A percentile compares a stretch with the other conserved stretches of the same genome.
phyloP scores from a whole-genome alignment of 2,329 filamentous ascomycete species.

The Xylariaceae sp. region DNA sequence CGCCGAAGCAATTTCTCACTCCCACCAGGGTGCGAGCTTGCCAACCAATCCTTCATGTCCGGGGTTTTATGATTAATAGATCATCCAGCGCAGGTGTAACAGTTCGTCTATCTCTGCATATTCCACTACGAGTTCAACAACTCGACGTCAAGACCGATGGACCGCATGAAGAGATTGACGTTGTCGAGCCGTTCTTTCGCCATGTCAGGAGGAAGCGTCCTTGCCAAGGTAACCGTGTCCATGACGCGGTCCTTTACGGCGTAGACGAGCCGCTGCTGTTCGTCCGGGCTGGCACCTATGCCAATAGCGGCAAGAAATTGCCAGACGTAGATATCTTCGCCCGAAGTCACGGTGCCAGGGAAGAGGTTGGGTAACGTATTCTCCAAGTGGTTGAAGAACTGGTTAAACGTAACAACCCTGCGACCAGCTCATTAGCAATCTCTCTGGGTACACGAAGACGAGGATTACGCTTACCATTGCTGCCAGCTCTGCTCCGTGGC shows the following conservation, averaged over 20 bases:
- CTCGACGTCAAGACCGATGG: constrained; percentile 96
- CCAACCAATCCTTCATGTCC: neutral
- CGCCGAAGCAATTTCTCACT: neutral
- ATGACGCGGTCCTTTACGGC: constrained; percentile 97
- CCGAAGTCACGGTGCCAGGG: constrained; percentile 81
- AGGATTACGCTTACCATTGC: constrained; percentile 58
- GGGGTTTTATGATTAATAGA: neutral
- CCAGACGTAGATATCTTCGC: constrained; percentile 96
- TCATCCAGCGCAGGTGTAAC: constrained; percentile 2
- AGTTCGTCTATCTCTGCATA: neutral
- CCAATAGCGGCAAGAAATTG: constrained; percentile 94
- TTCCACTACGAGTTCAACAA: constrained; percentile 36
- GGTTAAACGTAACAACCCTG: constrained; percentile 73
- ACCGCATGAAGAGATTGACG: constrained; percentile 97
- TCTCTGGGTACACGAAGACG: neutral
- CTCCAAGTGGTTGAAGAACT: constrained; percentile 82
- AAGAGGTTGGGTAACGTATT: constrained; percentile 80
- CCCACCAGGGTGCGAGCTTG: too few relatives aligned
- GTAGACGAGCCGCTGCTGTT: constrained; percentile 89
- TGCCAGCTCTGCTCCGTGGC: constrained; percentile 69
- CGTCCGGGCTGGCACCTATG: constrained; percentile 85
- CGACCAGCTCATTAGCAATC: constrained; percentile 5
- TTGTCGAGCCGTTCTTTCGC: constrained; percentile 77
- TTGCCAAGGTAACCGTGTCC: constrained; percentile 84
- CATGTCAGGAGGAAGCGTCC: constrained; percentile 84